These are phyloP conservation scores for Huntiella savannae DNA, from an alignment of 2,329 filamentous ascomycete species.

Conservation along the genomic window DNA sequence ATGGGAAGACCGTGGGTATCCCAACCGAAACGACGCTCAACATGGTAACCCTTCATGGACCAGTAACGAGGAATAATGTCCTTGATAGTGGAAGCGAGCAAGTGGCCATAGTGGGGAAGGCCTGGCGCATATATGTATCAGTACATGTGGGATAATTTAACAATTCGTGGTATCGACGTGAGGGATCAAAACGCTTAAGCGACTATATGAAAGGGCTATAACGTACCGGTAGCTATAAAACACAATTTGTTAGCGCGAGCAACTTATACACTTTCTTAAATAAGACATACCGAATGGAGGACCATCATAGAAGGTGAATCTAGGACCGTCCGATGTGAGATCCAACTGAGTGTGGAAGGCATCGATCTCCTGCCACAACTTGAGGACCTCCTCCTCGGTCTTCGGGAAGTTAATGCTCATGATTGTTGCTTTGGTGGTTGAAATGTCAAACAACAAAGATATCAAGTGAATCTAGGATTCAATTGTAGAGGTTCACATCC, in stretches of 20 bases:
- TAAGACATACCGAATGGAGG: constrained; percentile 36
- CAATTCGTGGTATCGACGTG: no score
- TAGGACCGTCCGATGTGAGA: constrained; percentile 61
- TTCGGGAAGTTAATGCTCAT: constrained; percentile 15
- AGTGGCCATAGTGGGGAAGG: constrained; percentile 29
- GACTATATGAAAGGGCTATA: neutral
- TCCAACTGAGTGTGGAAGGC: constrained; percentile 15
- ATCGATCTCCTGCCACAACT: constrained; percentile 14
- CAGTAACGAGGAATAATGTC: constrained; percentile 82
- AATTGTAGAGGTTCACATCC: no score
- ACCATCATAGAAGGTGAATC: constrained; percentile 90
- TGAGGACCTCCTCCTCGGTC: constrained; percentile 13
- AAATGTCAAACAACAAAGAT: no score
- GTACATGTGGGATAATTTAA: no score
- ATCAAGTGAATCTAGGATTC: no score
- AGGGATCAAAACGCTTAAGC: no score
- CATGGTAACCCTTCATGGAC: constrained; percentile 80
- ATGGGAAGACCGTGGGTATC: constrained; percentile 74
- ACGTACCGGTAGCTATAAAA: constrained; percentile 12
- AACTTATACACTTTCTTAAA: neutral
- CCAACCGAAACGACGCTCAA: constrained; percentile 74
- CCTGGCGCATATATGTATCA: constrained; percentile 9
- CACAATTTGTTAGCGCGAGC: neutral
- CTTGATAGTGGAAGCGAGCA: constrained; percentile 75
- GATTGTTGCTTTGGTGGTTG: neutral